phyloP scores from a whole-genome alignment of 495 filamentous ascomycete genomes.

The Daldinia childiae region DNA sequence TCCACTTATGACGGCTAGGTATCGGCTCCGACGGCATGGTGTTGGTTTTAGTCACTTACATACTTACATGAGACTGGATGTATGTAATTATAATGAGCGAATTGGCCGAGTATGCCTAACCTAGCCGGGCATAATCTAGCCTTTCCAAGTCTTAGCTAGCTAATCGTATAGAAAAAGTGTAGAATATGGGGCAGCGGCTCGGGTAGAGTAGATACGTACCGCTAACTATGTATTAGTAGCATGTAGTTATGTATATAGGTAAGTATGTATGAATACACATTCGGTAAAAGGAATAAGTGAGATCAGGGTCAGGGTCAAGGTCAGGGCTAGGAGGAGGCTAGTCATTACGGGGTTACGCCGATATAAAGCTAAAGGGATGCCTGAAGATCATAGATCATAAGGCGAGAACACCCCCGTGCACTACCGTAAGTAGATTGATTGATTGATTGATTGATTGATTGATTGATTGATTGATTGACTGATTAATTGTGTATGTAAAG shows the following conservation, averaged over 20 bases:
- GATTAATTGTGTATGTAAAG: not conserved
- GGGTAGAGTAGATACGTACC: constrained; percentile 12
- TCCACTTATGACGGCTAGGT: constrained; percentile 18
- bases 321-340: constrained; percentile 3
- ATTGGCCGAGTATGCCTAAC: constrained; percentile 33
- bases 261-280: not conserved
- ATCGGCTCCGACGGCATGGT: constrained; percentile 43
- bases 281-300: constrained; percentile 37
- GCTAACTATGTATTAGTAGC: too few species aligned
- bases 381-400: constrained; percentile 41
- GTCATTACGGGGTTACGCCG: constrained; percentile 36
- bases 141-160: constrained; percentile 3
- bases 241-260: too few species aligned
- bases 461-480: not conserved
- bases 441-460: not conserved
- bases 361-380: constrained; percentile 33
- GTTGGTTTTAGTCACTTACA: constrained; percentile 31
- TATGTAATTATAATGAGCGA: constrained; percentile 19
- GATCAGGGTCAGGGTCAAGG: constrained; percentile 13
- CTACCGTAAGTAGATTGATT: not conserved
- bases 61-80: constrained; percentile 6
- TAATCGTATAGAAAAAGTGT: constrained; percentile 18
- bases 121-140: constrained; percentile 5
- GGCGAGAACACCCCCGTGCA: constrained; percentile 19
- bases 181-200: constrained; percentile 25